These are phyloP conservation scores for Paecilomyces sp. DNA, from an alignment of 2,329 filamentous ascomycete genomes.

Conservation along the genomic window DNA sequence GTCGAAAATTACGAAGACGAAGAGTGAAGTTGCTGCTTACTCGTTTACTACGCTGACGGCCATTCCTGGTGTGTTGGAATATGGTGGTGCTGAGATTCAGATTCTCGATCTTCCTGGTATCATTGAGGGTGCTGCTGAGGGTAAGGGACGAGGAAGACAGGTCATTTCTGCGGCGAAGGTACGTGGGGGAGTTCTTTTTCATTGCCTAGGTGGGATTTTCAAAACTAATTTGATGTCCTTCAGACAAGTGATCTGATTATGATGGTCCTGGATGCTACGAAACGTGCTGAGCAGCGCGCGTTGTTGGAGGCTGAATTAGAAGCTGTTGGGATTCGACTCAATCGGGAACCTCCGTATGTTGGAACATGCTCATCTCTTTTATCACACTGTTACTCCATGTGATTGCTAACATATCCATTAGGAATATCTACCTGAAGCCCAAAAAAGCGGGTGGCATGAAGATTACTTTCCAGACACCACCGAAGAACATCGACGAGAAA, in stretches of 20 bases:
- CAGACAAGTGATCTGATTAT: slow-evolving; percentile 89
- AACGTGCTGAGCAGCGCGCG: slow-evolving; percentile 85
- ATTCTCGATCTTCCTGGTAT: slow-evolving; percentile 96
- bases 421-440: slow-evolving; percentile 92
- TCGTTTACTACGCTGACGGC: slow-evolving; percentile 96
- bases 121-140: slow-evolving; percentile 92
- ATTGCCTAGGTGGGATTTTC: not conserved
- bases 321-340: slow-evolving; percentile 88
- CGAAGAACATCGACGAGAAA: slow-evolving; percentile 90
- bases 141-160: slow-evolving; percentile 90
- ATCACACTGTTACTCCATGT: not conserved
- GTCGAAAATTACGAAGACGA: slow-evolving; percentile 98
- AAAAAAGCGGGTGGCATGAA: slow-evolving; percentile 99
- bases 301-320: slow-evolving; percentile 88
- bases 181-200: slow-evolving; percentile 1
- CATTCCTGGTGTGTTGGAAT: slow-evolving; percentile 94
- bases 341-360: slow-evolving; percentile 77
- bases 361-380: not conserved
- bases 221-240: not conserved
- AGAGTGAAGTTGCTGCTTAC: slow-evolving; percentile 91
- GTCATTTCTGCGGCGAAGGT: slow-evolving; percentile 94
- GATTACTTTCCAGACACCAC: slow-evolving; percentile 85
- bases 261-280: slow-evolving; percentile 96
- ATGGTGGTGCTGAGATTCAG: slow-evolving; percentile 96
- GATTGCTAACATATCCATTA: slow-evolving; percentile 25